Base-by-base conservation (phyloP, 2,329 filamentous ascomycete species). In the Microsporum audouinii region DNA sequence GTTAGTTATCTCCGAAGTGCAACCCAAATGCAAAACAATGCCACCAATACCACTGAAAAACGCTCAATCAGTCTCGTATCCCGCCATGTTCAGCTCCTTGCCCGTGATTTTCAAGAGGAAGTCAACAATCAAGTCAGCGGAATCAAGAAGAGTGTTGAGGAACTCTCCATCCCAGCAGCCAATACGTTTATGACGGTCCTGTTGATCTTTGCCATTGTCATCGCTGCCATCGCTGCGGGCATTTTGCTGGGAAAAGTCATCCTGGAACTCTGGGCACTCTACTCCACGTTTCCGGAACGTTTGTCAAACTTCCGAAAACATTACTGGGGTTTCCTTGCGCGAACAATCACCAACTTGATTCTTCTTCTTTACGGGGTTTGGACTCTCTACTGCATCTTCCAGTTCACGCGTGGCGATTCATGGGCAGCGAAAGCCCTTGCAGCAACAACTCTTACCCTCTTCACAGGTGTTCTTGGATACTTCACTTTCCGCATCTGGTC, bases 151-250 rank as follows among this genome's bases (percentile, higher is more conserved):
- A 95, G 88, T 69, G 87, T 86, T n/a, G 85, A 96, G 71, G 81
- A 91, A 71, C 82, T 96, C 61, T 85, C 84, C 49, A 91, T 97
- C 59, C 94, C 94, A 17, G 84, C 88, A 67, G 85, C 88, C 57
- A 95, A 96, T 76, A 91, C 90, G 1, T 97, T 97, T 78, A 95
- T 99, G 91, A 96, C 90, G 0, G 86, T 96, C 3, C 82, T 97
- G 1, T 79, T 97, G 58, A 79, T 96, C 63, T 92, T 96, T 63
- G 89, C 90, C 64, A 94, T 96, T 65, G 80, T 95, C 59, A 84
- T 97, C 65, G 91, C 85, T 2, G 83, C 83, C 38, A 92, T 96
- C 65, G 87, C 88, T 49, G 88, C 96, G 29, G 85, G 88, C 31
- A 91, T 97, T 66, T 80, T 97, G 33, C 82, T 97, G 3, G 82